Conservation (phyloP, 2,329 filamentous ascomycete species). For the Phaeosphaeria sp. region DNA sequence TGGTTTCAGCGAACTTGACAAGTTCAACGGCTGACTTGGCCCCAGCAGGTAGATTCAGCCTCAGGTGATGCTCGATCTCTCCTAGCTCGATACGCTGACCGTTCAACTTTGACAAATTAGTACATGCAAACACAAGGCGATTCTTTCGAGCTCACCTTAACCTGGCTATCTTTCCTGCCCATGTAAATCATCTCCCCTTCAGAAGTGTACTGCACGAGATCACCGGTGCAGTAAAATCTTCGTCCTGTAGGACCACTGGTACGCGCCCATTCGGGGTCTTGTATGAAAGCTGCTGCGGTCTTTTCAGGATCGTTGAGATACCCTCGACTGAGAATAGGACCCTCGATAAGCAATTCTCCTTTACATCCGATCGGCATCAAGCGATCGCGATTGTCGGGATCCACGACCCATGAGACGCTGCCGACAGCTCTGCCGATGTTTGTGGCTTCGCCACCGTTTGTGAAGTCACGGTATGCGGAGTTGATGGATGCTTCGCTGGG, state of each 20-base stretch:
- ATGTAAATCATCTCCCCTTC: constrained; percentile 45
- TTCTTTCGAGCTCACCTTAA: constrained; percentile 31
- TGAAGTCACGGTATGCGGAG: constrained; percentile 38
- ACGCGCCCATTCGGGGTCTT: constrained; percentile 36
- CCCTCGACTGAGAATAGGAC: constrained; percentile 42
- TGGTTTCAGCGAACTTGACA: constrained; percentile 36
- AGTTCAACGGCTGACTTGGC: constrained; percentile 55
- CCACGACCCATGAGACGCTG: constrained; percentile 42
- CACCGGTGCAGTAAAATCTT: constrained; percentile 44
- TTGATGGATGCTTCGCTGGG: constrained; percentile 45
- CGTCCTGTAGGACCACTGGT: constrained; percentile 19
- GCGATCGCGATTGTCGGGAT: constrained; percentile 39
- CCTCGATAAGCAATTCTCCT: constrained; percentile 45
- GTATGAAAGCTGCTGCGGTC: constrained; percentile 39
- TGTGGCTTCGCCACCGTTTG: constrained; percentile 38
- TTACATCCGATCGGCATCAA: constrained; percentile 43
- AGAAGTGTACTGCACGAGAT: constrained; percentile 42
- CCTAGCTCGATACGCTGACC: constrained; percentile 55
- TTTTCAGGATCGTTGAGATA: constrained; percentile 44
- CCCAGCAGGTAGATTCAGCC: constrained; percentile 42
- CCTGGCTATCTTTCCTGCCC: constrained; percentile 44
- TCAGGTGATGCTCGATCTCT: constrained; percentile 54
- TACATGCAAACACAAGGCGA: constrained; percentile 22
- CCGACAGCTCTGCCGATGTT: constrained; percentile 43
- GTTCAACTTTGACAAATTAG: constrained; percentile 47